These are phyloP conservation scores for Auriscalpium orientale DNA, from an alignment of 768 basidiomycete species.

Conservation along the genomic window DNA sequence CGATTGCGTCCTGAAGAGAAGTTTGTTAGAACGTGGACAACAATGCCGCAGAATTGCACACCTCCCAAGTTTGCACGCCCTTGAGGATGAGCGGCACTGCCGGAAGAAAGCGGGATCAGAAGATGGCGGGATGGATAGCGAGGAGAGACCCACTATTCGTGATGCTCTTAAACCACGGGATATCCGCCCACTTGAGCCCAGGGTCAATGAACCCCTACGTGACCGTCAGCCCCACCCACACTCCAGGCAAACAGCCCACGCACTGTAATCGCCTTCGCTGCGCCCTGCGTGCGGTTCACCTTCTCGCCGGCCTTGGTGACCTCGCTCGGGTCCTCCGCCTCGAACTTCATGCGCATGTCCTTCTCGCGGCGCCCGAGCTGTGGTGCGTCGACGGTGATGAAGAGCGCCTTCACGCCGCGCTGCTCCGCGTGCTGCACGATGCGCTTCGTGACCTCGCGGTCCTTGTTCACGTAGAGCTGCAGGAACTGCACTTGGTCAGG, in stretches of 20 bases:
- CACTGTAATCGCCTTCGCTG: slow-evolving; percentile 88
- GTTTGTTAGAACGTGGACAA: neutral
- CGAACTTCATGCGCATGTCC: slow-evolving; percentile 97
- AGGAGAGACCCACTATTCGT: slow-evolving; percentile 36
- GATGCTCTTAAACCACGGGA: slow-evolving; percentile 56
- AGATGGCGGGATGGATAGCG: neutral
- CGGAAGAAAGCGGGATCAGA: neutral
- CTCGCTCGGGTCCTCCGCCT: slow-evolving; percentile 62
- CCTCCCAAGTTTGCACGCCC: slow-evolving; percentile 58
- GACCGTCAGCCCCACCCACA: neutral
- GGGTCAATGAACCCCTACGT: slow-evolving; percentile 90
- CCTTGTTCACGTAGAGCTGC: slow-evolving; percentile 93
- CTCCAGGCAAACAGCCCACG: slow-evolving; percentile 16
- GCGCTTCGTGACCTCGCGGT: slow-evolving; percentile 75
- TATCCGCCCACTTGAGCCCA: slow-evolving; percentile 76
- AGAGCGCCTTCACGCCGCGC: slow-evolving; percentile 86
- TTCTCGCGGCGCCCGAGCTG: slow-evolving; percentile 92
- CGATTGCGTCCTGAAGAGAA: slow-evolving; percentile 35
- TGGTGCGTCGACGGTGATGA: slow-evolving; percentile 97
- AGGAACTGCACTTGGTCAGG: slow-evolving; percentile 79
- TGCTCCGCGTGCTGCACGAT: slow-evolving; percentile 87
- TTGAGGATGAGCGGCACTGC: slow-evolving; percentile 56
- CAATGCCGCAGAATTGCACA: slow-evolving; percentile 4
- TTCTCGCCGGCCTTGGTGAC: slow-evolving; percentile 39
- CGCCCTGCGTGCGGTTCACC: slow-evolving; percentile 83